Evolutionary conservation across 164 flowering plant genomes (phyloP), one percentile per base, ranked within the genome.

Genomic region (Tetrastigma voinierianum): DNA sequence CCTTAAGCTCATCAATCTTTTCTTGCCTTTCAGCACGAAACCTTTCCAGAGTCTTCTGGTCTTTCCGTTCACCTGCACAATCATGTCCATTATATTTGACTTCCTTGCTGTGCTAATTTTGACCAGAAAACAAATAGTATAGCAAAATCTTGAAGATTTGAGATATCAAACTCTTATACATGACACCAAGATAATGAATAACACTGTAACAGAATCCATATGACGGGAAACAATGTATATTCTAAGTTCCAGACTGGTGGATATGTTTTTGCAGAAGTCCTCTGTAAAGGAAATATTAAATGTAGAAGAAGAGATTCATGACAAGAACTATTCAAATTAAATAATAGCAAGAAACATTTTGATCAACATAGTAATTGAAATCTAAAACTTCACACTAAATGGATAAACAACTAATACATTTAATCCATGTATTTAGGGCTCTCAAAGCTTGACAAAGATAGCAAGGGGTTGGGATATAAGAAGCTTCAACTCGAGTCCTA

Each of bases 1-100:
- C 97, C 74, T 95, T 95, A 21, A 95, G 96, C 62, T 92, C 97
- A 68, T 95, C 82, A 52, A 95, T 90, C 79, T 92, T 90, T 54
- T 76, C 87, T 75, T 86, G 87, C 80, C 96, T 86, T 74, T 95
- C 98, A 72, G 81, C 87, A 61, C 86, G 84, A 61, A 95, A 83
- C 74, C 86, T 83, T 70, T 95, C 96, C 72, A 95, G 78, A 45
- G 93, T 84, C 72, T 90, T 86, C 72, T 85, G 88, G 72, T 95
- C 97, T 74, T 81, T 95, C 57, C 82, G 77, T 64, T 95, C 91
- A 77, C 90, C 98, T 95, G 52, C 11, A 62, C 1, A 23, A 69
- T 45, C 53, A 68, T 11, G 51, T 24, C 2, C 9, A n/a, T 6
- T 23, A 63, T 14, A 48, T 47, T 20, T 3, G 40, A 17, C 3